Evolutionary conservation across 2,329 filamentous ascomycete genomes (phyloP).

Genomic region (Alternaria arborescens): DNA sequence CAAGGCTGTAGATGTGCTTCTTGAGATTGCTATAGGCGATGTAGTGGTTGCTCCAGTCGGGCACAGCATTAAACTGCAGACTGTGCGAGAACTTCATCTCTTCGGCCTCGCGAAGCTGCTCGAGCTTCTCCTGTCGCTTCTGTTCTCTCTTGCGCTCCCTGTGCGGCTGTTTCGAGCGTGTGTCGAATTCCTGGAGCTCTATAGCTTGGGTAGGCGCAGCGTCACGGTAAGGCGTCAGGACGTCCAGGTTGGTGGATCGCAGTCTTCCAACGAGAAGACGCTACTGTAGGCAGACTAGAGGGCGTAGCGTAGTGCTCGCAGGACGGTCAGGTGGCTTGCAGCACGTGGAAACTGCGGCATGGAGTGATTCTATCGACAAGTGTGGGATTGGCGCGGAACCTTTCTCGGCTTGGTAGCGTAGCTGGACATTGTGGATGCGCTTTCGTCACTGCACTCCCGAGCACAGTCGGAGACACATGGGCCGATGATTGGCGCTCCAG

Average conservation of each 20-base stretch:
- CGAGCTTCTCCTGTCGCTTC: constrained; percentile 70
- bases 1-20: constrained; percentile 98
- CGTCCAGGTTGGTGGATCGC: constrained; percentile 35
- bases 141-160: constrained; percentile 38
- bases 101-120: constrained; percentile 75
- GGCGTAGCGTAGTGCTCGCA: constrained; percentile 13
- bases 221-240: constrained; percentile 28
- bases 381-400: constrained; percentile 20
- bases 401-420: constrained; percentile 8
- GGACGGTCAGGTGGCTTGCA: constrained; percentile 17
- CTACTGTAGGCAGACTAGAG: constrained; percentile 13
- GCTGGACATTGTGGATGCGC: constrained; percentile 9
- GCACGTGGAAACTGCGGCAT: constrained; percentile 16
- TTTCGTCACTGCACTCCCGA: constrained; percentile 12
- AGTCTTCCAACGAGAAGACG: constrained; percentile 5
- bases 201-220: constrained; percentile 32
- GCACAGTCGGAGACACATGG: constrained; percentile 9
- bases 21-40: constrained; percentile 99
- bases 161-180: constrained; percentile 10
- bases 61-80: constrained; percentile 98
- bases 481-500: constrained; percentile 15
- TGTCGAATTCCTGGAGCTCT: constrained; percentile 44
- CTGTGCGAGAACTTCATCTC: constrained; percentile 99
- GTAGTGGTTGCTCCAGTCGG: constrained; percentile 99
- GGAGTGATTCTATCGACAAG: not conserved